Base-by-base conservation (phyloP, 2,329 filamentous ascomycete genomes). In the Daldinia sp. region DNA sequence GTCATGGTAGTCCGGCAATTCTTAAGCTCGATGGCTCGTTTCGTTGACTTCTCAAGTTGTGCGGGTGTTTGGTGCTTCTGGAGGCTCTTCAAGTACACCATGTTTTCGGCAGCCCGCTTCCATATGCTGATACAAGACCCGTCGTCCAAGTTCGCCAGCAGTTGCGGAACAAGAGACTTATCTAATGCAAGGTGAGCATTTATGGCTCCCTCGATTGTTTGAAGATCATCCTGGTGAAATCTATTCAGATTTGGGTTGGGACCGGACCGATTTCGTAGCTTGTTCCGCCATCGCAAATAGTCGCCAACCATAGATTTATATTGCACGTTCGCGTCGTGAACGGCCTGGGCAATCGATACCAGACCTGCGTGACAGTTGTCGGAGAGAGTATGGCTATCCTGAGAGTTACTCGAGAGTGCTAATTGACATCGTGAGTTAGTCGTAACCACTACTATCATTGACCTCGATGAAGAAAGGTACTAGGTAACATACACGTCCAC, bases 41-140 rank as follows among this genome's bases (percentile, higher is more conserved):
- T 58, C 55, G 12, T 58, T 3, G 37, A 61, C 1, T 44, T 65
- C 1, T 57, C 55, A 23, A 54, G 58, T 4, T 70, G 65, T 35
- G 54, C 61, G 33, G 13, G 20, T 1, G 30, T 57, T 30, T 57
- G 60, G 20, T 64, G 61, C 9, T 46, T 70, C 5, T n/a, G 35
- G 9, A 57, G 61, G 1, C n/a, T 20, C 50, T 33, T 68, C 20
- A 70, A 53, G 13, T 51, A 65, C 4, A 61, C 68, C 50, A 70
- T 63, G 20, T 70, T 68, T 15, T 70, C 61, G 3, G 57, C 51
- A 1, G 61, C 65, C 13, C 62, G 61, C 26, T 37, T 42, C 68
- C 68, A 70, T n/a, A 70, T 68, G 4, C 41, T 42, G 6, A 60
- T 20, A 30, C 68, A 68, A 6, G 68, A 60, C 12, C 18, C 55